Conservation (phyloP, 2,329 filamentous ascomycete genomes). For the Sarocladium brachiariae region DNA sequence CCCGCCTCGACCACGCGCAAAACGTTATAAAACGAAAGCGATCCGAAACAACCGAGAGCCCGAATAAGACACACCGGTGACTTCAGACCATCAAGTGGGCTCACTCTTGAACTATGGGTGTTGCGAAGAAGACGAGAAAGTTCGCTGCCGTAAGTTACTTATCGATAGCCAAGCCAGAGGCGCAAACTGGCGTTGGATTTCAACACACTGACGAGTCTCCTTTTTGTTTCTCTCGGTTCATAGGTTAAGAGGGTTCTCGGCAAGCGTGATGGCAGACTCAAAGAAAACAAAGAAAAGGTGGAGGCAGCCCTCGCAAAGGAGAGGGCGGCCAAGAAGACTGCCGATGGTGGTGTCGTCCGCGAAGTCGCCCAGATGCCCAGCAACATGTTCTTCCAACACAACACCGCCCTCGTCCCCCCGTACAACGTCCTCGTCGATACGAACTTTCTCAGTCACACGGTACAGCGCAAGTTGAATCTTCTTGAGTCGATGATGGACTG, state of each 20-base stretch:
- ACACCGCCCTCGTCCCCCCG: slow-evolving; percentile 76
- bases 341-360: slow-evolving; percentile 57
- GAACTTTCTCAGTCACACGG: slow-evolving; percentile 86
- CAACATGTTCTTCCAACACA: slow-evolving; percentile 82
- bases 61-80: no score
- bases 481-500: slow-evolving; percentile 89
- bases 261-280: slow-evolving; percentile 70
- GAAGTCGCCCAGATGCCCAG: slow-evolving; percentile 79
- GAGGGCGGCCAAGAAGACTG: slow-evolving; percentile 50
- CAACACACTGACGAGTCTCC: background rate
- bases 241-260: slow-evolving; percentile 77
- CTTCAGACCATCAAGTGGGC: no score
- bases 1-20: background rate
- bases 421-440: slow-evolving; percentile 78
- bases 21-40: no score
- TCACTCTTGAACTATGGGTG: slow-evolving; percentile 82
- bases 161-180: slow-evolving; percentile 20
- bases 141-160: slow-evolving; percentile 57
- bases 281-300: slow-evolving; percentile 69
- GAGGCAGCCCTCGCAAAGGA: slow-evolving; percentile 47
- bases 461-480: slow-evolving; percentile 83
- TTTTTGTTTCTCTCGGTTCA: background rate
- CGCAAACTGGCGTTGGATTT: no score
- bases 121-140: slow-evolving; percentile 85
- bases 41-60: no score